These are phyloP conservation scores for Penicillium antarcticum DNA, from an alignment of 495 filamentous ascomycete genomes.

Conservation along the genomic window DNA sequence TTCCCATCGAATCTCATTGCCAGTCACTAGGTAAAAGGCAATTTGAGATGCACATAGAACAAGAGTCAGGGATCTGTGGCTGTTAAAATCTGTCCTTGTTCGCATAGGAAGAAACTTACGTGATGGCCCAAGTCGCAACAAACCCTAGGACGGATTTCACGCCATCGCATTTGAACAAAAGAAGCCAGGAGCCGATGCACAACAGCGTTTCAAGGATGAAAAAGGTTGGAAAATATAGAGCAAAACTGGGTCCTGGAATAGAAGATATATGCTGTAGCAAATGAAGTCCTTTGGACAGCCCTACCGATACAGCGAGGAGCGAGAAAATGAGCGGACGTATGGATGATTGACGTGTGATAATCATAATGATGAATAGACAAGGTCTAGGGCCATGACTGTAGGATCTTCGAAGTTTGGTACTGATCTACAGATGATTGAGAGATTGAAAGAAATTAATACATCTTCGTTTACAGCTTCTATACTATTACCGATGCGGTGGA, in stretches of 20 bases:
- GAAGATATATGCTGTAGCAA: slow-evolving; percentile 19
- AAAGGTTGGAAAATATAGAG: slow-evolving; percentile 22
- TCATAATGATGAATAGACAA: slow-evolving; percentile 7
- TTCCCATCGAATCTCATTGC: slow-evolving; percentile 26
- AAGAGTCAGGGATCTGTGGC: slow-evolving; percentile 11
- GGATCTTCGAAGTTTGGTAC: no score
- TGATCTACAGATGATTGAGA: no score
- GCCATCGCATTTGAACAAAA: slow-evolving; percentile 11
- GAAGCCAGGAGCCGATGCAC: slow-evolving; percentile 9
- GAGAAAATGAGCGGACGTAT: slow-evolving; percentile 18
- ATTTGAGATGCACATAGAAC: slow-evolving; percentile 19
- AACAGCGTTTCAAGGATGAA: slow-evolving; percentile 19
- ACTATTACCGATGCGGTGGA: no score
- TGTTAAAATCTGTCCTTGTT: neutral
- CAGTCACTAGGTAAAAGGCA: slow-evolving; percentile 23
- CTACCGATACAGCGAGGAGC: slow-evolving; percentile 13
- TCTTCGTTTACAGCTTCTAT: no score
- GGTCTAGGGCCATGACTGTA: neutral
- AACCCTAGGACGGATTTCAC: slow-evolving; percentile 3
- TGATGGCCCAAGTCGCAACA: neutral
- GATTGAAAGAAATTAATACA: no score
- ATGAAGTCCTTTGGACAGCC: slow-evolving; percentile 20
- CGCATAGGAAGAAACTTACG: slow-evolving; percentile 5
- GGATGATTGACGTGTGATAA: slow-evolving; percentile 8
- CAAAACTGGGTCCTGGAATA: slow-evolving; percentile 3